Percentiles rank a stretch among this genome's conserved stretches.
phyloP scores from a whole-genome alignment of 2,329 filamentous ascomycete genomes.

The Apiospora saccharicola region DNA sequence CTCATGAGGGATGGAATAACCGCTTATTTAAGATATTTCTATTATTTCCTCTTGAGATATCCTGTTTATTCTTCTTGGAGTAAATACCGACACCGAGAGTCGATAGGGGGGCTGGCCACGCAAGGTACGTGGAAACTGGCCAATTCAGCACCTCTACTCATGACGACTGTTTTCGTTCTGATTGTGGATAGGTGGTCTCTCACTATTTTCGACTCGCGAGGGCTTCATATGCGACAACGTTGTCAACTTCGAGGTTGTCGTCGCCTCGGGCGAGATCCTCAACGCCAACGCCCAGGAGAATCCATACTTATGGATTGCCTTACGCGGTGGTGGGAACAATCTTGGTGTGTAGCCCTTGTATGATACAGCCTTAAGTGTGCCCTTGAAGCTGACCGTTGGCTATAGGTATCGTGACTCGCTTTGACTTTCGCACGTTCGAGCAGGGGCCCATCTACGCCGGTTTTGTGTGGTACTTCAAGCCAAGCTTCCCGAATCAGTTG shows the following conservation, averaged over 20 bases:
- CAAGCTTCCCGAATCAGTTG: conserved; percentile 20
- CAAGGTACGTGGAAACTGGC: background rate
- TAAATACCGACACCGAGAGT: no score
- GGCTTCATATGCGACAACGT: conserved; percentile 50
- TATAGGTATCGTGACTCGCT: conserved; percentile 47
- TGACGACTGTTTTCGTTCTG: background rate
- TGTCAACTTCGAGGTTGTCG: conserved; percentile 49
- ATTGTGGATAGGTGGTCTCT: conserved; percentile 41
- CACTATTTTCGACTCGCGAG: conserved; percentile 47
- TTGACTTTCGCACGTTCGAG: conserved; percentile 26
- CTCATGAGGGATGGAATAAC: no score
- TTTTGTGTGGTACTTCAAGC: conserved; percentile 6
- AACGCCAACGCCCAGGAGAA: conserved; percentile 46
- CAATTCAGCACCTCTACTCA: background rate
- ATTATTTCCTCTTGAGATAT: no score
- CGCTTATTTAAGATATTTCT: no score
- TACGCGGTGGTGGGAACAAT: conserved; percentile 51
- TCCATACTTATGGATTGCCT: conserved; percentile 49
- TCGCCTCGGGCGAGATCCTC: conserved; percentile 36
- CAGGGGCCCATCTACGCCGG: conserved; percentile 27
- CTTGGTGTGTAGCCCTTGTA: background rate
- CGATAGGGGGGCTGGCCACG: background rate
- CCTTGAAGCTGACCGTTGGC: conserved; percentile 35
- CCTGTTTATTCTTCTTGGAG: no score
- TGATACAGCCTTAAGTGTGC: no score